Evolutionary conservation across 2,329 filamentous ascomycete species (phyloP).

Genomic region (Spiromastix sp.): DNA sequence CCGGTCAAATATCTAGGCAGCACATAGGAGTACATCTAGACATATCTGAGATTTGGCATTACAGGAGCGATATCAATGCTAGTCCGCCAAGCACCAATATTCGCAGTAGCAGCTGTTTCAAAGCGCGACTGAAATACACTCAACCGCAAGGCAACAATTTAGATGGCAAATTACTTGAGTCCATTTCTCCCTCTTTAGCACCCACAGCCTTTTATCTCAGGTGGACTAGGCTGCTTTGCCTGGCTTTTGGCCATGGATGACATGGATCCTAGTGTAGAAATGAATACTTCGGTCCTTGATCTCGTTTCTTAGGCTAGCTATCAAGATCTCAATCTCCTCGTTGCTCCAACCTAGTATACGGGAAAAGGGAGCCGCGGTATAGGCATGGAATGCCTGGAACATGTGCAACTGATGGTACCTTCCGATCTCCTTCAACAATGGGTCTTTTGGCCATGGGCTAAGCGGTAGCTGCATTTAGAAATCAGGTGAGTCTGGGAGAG

Average conservation of each 20-base stretch:
- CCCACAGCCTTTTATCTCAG: too few species aligned
- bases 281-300: conserved; percentile 7
- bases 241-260: conserved; percentile 4
- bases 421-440: conserved; percentile 4
- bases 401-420: conserved; percentile 6
- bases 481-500: not conserved
- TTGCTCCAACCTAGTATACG: conserved; percentile 3
- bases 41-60: too few species aligned
- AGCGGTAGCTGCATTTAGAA: conserved; percentile 8
- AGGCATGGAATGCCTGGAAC: conserved; percentile 10
- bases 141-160: too few species aligned
- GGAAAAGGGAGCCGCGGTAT: conserved; percentile 10
- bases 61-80: too few species aligned
- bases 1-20: too few species aligned
- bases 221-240: too few species aligned
- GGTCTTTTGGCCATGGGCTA: conserved; percentile 7
- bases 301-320: conserved; percentile 2
- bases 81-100: too few species aligned
- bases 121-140: too few species aligned
- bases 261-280: conserved; percentile 8
- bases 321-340: conserved; percentile 2
- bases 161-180: too few species aligned
- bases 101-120: too few species aligned
- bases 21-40: too few species aligned
- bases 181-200: too few species aligned